These are phyloP conservation scores for Nannochloropsis salina DNA, from an alignment of 108 stramenopile genomes.

Conservation along the genomic window DNA sequence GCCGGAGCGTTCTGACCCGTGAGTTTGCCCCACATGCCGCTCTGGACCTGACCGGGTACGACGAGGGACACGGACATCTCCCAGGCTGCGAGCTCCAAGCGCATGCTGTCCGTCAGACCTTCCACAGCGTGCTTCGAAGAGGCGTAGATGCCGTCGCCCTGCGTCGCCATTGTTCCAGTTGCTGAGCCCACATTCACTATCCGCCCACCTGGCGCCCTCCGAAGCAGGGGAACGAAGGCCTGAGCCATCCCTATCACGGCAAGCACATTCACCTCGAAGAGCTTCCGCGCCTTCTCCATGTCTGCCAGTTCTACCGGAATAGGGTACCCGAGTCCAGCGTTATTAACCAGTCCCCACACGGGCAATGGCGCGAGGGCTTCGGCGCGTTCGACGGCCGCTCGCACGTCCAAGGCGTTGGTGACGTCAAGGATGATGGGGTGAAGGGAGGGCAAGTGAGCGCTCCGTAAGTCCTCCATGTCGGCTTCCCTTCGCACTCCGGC, in stretches of 20 bases:
- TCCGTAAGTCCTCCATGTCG: slow-evolving; percentile 13
- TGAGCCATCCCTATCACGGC: not conserved
- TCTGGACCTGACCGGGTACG: slow-evolving; percentile 11
- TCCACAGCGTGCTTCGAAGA: slow-evolving; percentile 23
- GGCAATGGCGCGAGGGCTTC: not conserved
- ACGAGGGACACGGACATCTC: slow-evolving; percentile 22
- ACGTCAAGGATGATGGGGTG: slow-evolving; percentile 23
- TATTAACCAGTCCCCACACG: not conserved
- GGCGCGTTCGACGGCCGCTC: slow-evolving; percentile 8
- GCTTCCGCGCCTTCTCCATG: slow-evolving; percentile 14
- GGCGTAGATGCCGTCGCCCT: not conserved
- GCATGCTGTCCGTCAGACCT: slow-evolving; percentile 14
- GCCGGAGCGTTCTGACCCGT: not conserved
- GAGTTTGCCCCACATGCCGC: not conserved
- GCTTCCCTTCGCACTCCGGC: slow-evolving; percentile 20
- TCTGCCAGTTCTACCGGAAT: slow-evolving; percentile 22
- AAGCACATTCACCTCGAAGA: slow-evolving; percentile 9
- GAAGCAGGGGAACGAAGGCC: not conserved
- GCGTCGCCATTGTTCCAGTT: not conserved
- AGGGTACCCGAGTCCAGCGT: not conserved
- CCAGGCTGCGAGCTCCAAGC: not conserved
- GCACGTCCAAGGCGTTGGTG: not conserved
- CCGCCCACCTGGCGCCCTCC: not conserved
- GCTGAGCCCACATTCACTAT: slow-evolving; percentile 12
- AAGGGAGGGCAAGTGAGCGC: slow-evolving; percentile 18